Percentiles rank a stretch among this genome's conserved stretches.
Conservation (phyloP, 2,329 filamentous ascomycete species). For the Aspergillus clavatus region DNA sequence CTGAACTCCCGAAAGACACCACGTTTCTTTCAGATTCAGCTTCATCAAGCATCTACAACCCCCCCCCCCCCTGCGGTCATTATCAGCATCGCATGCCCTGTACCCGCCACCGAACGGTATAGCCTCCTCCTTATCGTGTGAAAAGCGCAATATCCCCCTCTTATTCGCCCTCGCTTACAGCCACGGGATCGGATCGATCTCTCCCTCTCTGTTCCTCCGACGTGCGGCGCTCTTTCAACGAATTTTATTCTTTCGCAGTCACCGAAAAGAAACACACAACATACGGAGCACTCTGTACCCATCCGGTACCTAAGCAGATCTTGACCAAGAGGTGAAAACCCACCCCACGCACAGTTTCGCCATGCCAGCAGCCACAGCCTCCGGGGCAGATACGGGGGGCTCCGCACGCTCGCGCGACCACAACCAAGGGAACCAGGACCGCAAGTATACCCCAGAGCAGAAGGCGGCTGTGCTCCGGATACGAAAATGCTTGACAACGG, state of each 20-base stretch:
- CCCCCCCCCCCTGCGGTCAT: slow-evolving; percentile 8
- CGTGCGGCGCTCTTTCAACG: background rate
- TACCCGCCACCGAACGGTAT: background rate
- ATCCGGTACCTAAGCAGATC: background rate
- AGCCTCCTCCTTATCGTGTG: background rate
- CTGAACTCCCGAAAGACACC: slow-evolving; percentile 21
- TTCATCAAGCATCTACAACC: slow-evolving; percentile 9
- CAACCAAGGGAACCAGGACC: slow-evolving; percentile 48
- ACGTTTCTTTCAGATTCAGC: slow-evolving; percentile 13
- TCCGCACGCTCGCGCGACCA: slow-evolving; percentile 44
- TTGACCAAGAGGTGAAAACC: background rate
- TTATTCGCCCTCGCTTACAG: background rate
- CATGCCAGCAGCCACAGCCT: slow-evolving; percentile 44
- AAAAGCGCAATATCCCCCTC: background rate
- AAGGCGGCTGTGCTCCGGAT: slow-evolving; percentile 88
- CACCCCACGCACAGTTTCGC: background rate
- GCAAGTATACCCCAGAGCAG: slow-evolving; percentile 78
- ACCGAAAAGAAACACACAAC: background rate
- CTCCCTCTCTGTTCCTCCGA: background rate
- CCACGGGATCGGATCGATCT: background rate
- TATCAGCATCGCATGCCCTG: slow-evolving; percentile 2
- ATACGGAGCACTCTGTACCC: background rate
- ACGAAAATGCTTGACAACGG: slow-evolving; percentile 73
- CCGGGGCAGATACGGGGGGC: slow-evolving; percentile 43
- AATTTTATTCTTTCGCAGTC: background rate